These are phyloP conservation scores for Penicillium sp. DNA, from an alignment of 2,329 filamentous ascomycete species.

Conservation along the genomic window DNA sequence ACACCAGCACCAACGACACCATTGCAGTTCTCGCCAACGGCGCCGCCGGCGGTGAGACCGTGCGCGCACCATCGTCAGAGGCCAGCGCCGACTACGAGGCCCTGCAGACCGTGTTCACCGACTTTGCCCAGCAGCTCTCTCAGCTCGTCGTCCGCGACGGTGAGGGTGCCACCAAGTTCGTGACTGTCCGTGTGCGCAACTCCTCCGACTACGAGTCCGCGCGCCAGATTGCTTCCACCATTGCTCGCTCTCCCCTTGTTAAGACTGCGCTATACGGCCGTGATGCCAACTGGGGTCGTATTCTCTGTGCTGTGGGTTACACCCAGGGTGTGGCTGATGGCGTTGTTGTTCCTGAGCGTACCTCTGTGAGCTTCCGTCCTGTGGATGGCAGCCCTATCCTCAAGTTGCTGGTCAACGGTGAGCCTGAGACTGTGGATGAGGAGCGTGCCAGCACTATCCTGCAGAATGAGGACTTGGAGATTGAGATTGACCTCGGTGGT, in stretches of 20 bases:
- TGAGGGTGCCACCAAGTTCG: conserved; percentile 97
- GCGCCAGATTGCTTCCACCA: conserved; percentile 78
- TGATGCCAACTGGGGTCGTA: conserved; percentile 98
- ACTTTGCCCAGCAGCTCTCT: conserved; percentile 79
- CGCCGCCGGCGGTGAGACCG: conserved; percentile 71
- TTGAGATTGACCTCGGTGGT: conserved; percentile 60
- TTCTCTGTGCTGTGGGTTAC: conserved; percentile 92
- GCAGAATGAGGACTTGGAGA: conserved; percentile 63
- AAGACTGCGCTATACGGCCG: conserved; percentile 97
- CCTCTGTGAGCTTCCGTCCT: conserved; percentile 63
- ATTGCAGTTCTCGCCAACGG: conserved; percentile 94
- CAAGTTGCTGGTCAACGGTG: conserved; percentile 60
- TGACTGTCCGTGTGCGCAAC: conserved; percentile 82
- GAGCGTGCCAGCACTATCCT: conserved; percentile 59
- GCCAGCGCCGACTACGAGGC: conserved; percentile 63
- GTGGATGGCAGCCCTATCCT: conserved; percentile 57
- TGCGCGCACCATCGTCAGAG: conserved; percentile 50
- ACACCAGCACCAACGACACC: conserved; percentile 97
- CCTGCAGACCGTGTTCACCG: conserved; percentile 69
- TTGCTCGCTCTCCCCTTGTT: conserved; percentile 87
- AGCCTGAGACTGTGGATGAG: conserved; percentile 64
- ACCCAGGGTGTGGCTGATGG: conserved; percentile 50
- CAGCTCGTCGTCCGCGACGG: conserved; percentile 94
- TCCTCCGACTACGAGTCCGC: conserved; percentile 69
- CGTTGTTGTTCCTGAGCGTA: conserved; percentile 55